Percentiles rank a stretch among this genome's conserved stretches.
These are phyloP conservation scores for Petunia secreta DNA, from an alignment of 257 asterid species.

Conservation along the genomic window DNA sequence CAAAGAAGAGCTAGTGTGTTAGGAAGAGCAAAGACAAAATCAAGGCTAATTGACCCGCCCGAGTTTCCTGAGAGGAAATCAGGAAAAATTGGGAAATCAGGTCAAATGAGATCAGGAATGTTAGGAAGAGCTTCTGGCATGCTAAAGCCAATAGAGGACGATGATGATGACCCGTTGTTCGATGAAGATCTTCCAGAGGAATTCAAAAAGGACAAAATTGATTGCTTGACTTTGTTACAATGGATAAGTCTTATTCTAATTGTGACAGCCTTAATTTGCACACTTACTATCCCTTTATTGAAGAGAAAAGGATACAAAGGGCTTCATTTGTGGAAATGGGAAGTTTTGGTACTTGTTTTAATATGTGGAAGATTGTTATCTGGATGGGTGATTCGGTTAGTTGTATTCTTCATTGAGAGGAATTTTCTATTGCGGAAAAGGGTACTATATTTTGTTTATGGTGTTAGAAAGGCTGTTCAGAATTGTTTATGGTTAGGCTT, in stretches of 20 bases:
- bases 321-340: conserved; percentile 80
- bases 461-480: conserved; percentile 76
- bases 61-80: conserved; percentile 45
- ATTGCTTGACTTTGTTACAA: conserved; percentile 52
- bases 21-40: conserved; percentile 63
- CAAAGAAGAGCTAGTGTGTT: conserved; percentile 52
- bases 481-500: conserved; percentile 90
- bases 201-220: conserved; percentile 42
- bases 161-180: conserved; percentile 71
- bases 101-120: conserved; percentile 49
- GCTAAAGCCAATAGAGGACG: conserved; percentile 44
- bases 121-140: conserved; percentile 55
- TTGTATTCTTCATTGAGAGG: conserved; percentile 68
- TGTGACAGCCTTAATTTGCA: conserved; percentile 46
- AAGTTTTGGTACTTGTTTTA: conserved; percentile 68
- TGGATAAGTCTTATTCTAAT: conserved; percentile 69
- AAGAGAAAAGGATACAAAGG: conserved; percentile 52
- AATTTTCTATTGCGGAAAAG: conserved; percentile 79
- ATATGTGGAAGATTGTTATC: conserved; percentile 87
- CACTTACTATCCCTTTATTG: conserved; percentile 42
- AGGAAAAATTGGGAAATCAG: conserved; percentile 46
- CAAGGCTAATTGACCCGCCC: conserved; percentile 65
- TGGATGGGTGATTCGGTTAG: conserved; percentile 76
- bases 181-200: conserved; percentile 82
- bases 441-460: conserved; percentile 82